phyloP scores from a whole-genome alignment of 192 early-diverging fungal genomes.

The Coemansia aciculifera region DNA sequence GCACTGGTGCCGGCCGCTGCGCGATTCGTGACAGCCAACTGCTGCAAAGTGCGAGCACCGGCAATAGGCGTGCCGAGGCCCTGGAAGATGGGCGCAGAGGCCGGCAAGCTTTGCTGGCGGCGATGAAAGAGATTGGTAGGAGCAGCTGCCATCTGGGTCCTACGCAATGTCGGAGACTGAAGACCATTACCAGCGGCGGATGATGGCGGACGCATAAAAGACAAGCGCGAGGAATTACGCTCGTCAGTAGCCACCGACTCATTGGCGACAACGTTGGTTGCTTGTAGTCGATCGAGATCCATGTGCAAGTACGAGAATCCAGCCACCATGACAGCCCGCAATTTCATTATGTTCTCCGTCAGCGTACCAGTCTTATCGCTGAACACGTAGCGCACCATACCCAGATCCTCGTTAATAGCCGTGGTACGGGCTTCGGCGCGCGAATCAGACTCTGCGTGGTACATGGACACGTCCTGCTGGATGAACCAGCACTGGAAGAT shows the following conservation, averaged over 20 bases:
- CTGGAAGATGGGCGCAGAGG: conserved; percentile 6
- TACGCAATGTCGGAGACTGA: conserved; percentile 25
- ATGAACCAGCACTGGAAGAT: conserved; percentile 72
- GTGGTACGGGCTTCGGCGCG: conserved; percentile 76
- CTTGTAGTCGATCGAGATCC: conserved; percentile 59
- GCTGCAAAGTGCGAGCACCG: conserved; percentile 30
- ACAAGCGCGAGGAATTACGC: conserved; percentile 16
- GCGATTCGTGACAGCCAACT: conserved; percentile 43
- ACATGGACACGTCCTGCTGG: conserved; percentile 77
- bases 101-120: conserved; percentile 48
- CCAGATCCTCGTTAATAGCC: conserved; percentile 85
- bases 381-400: conserved; percentile 84
- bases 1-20: conserved; percentile 4
- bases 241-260: background rate
- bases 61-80: background rate
- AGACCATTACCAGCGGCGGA: conserved; percentile 9
- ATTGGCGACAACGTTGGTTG: background rate
- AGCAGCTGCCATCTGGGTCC: background rate
- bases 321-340: conserved; percentile 66
- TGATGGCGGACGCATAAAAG: conserved; percentile 19
- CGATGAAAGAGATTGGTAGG: conserved; percentile 17
- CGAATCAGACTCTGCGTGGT: conserved; percentile 67
- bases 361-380: conserved; percentile 90
- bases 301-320: conserved; percentile 62
- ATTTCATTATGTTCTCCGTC: conserved; percentile 84